Conservation (phyloP, 1,139 yeast species). For the Debaryomyces coudertii region DNA sequence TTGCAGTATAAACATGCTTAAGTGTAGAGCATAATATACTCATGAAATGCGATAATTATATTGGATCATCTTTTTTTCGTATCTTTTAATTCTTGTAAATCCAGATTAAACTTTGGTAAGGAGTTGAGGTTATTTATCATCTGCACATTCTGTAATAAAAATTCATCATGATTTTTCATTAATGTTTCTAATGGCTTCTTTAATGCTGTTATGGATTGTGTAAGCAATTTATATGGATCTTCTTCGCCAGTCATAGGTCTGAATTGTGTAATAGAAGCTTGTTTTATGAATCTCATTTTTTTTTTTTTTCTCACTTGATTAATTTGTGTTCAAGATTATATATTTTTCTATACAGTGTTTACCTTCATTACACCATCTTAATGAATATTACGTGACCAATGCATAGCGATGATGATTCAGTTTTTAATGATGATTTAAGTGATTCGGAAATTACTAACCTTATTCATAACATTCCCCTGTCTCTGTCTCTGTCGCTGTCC, state of each 20-base stretch:
- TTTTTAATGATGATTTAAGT: slow-evolving; percentile 17
- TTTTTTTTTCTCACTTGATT: neutral
- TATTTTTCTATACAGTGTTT: neutral
- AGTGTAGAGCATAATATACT: too few relatives aligned
- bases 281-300: slow-evolving; percentile 1
- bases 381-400: slow-evolving; percentile 9
- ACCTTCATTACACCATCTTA: neutral
- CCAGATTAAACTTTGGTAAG: slow-evolving; percentile 16
- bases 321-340: neutral
- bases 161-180: slow-evolving; percentile 31
- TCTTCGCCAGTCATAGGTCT: slow-evolving; percentile 8
- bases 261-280: neutral
- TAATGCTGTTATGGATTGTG: slow-evolving; percentile 25
- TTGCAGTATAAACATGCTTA: neutral
- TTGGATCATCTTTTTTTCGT: neutral
- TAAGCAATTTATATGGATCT: slow-evolving; percentile 29
- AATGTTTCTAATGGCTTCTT: slow-evolving; percentile 27
- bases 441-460: slow-evolving; percentile 11
- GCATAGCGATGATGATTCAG: slow-evolving; percentile 20
- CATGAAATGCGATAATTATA: neutral
- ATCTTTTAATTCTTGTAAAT: slow-evolving; percentile 5
- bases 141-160: slow-evolving; percentile 29
- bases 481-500: neutral
- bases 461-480: slow-evolving; percentile 3
- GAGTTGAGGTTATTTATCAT: slow-evolving; percentile 28